Base-by-base conservation (phyloP, 163 green algal species). In the Coccomyxa subellipsoidea region DNA sequence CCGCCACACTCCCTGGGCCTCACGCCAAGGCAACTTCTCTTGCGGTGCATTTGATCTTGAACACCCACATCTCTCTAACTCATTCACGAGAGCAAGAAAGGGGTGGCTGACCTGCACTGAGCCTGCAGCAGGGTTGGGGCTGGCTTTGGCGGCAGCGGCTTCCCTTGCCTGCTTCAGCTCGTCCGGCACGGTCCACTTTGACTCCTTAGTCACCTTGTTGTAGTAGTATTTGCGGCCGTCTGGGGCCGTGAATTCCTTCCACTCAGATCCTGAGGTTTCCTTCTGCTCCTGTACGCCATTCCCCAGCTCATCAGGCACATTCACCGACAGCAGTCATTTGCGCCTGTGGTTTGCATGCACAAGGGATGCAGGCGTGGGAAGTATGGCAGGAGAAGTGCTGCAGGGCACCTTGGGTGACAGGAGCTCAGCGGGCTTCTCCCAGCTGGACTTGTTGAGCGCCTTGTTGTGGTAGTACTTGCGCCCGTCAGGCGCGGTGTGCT, bases 191-290 rank as follows among this genome's bases (percentile, higher is more conserved):
- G 47, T 85, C 94, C 94, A 98, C 15, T 59, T 85, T 4, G 89
- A 94, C 84, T 90, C 73, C 83, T 93, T 93, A 2, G 92, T 95
- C n/a, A 79, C 78, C 53, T 53, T 84, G 90, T 97, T 98, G 90
- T 94, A 96, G 85, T 95, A 98, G 80, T 98, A 98, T 87, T 93
- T 96, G 59, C 94, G 88, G 0, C 93, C 93, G 72, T 95, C 90
- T 0, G 94, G 93, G 2, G 92, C 91, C 0, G 84, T 93, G 86
- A 97, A 93, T 86, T 98, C 95, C 0, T 89, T 96, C 94, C 95
- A 98, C 0, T 89, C 92, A 70, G 78, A 29, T 38, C 38, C 69
- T 66, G n/a, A n/a, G n/a, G n/a, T 95, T 32, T 54, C 75, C 66
- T 80, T 54, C 9, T 38, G 34, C 35, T 81, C 36, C 54, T 59